Conservation (phyloP, 202 grass and related monocot species). For the Carex arenaria region DNA sequence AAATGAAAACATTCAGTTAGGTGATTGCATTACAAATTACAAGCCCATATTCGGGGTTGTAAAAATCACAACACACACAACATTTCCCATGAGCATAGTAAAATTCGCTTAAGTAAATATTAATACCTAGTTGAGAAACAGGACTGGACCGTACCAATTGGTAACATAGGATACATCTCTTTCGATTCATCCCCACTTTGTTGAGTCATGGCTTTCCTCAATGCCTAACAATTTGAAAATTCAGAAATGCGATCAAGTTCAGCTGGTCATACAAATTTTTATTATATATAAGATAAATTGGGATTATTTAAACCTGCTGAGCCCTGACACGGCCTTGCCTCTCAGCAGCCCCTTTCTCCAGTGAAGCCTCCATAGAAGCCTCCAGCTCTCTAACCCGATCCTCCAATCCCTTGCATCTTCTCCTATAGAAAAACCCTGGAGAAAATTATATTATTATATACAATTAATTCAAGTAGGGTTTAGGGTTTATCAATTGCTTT, state of each 20-base stretch:
- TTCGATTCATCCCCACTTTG: conserved; percentile 16
- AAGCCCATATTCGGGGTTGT: neutral
- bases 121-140: conserved; percentile 85
- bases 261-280: neutral
- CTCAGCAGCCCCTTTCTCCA: conserved; percentile 68
- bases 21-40: neutral
- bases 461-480: neutral
- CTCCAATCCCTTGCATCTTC: conserved; percentile 37
- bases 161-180: conserved; percentile 52
- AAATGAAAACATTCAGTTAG: neutral
- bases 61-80: no score
- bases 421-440: conserved; percentile 40
- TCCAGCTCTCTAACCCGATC: conserved; percentile 48
- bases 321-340: conserved; percentile 61
- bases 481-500: neutral
- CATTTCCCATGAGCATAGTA: no score
- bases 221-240: conserved; percentile 33
- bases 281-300: no score
- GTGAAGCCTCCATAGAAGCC: conserved; percentile 31
- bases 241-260: neutral
- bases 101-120: neutral
- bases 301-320: conserved; percentile 48
- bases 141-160: conserved; percentile 62
- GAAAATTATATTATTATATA: neutral
- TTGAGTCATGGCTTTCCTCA: conserved; percentile 50